Percentiles rank a stretch among this genome's conserved stretches.
phyloP scores from a whole-genome alignment of 192 early-diverging fungal genomes.

The Backusella australiensis region DNA sequence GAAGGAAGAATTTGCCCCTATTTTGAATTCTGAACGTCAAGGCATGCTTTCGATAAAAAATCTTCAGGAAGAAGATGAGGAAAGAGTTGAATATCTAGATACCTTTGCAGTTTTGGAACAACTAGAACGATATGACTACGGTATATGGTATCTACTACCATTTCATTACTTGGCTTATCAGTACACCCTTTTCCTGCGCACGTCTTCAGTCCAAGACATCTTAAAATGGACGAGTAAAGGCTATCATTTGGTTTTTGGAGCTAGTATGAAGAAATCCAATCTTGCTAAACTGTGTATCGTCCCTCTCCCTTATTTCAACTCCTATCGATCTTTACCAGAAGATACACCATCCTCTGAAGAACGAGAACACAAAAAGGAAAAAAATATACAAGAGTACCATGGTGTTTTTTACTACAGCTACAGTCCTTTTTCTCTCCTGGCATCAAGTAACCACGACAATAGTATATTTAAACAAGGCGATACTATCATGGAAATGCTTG shows the following conservation, averaged over 20 bases:
- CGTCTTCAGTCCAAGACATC: neutral
- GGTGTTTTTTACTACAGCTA: neutral
- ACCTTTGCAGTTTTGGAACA: neutral
- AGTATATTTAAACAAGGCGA: constrained; percentile 9
- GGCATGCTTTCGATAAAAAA: neutral
- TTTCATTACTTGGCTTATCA: neutral
- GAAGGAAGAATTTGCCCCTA: neutral
- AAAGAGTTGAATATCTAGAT: neutral
- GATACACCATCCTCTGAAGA: neutral
- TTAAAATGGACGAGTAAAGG: neutral
- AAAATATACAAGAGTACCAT: neutral
- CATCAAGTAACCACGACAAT: neutral
- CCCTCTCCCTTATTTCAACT: neutral
- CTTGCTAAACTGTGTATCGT: neutral
- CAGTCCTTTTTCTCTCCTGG: neutral
- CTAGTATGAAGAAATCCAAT: neutral
- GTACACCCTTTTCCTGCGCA: neutral
- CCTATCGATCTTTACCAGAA: neutral
- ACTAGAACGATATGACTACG: neutral
- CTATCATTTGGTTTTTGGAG: neutral
- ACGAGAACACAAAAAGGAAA: neutral
- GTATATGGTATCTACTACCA: neutral
- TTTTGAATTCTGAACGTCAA: neutral
- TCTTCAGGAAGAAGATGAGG: neutral
- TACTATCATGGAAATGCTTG: constrained; percentile 4